Percentiles rank a stretch among this genome's conserved stretches.
Conservation (phyloP, 202 grass and related monocot species). For the Brachypodium distachyon region DNA sequence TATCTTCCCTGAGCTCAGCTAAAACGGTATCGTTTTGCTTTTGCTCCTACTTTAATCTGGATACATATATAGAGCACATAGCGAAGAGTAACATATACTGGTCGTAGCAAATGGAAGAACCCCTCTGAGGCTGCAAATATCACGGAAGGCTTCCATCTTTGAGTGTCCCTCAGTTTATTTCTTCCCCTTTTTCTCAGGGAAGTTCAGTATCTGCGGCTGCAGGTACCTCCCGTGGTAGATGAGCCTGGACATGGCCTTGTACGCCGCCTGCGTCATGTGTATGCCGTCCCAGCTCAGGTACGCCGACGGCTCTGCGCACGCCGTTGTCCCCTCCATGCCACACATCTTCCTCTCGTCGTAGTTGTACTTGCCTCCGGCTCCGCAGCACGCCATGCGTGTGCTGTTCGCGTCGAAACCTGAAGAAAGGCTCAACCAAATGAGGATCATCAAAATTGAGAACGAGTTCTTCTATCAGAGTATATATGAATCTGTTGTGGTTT, state of each 20-base stretch:
- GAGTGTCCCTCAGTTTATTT: background rate
- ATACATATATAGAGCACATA: background rate
- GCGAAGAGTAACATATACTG: background rate
- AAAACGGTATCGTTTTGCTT: background rate
- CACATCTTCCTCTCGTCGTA: conserved; percentile 38
- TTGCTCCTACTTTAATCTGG: background rate
- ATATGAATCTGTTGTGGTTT: too few relatives aligned
- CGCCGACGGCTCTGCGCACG: conserved; percentile 18
- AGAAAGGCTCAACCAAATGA: too few relatives aligned
- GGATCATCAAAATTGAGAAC: too few relatives aligned
- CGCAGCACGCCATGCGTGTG: conserved; percentile 43
- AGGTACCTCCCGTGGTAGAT: conserved; percentile 39
- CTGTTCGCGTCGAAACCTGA: conserved; percentile 8
- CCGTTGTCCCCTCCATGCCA: conserved; percentile 1
- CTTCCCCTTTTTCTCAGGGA: conserved; percentile 1
- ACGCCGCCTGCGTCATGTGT: conserved; percentile 55
- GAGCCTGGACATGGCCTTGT: conserved; percentile 37
- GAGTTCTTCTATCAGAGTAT: too few relatives aligned
- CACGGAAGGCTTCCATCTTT: background rate
- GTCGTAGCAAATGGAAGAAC: background rate
- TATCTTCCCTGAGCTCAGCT: background rate
- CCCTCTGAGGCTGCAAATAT: background rate
- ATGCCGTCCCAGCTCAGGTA: conserved; percentile 65
- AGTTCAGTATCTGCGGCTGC: conserved; percentile 37
- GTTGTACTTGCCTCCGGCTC: conserved; percentile 33